Evolutionary conservation across 345 rosid genomes (phyloP), one percentile per base, ranked within the genome.

Genomic region (Barbarea vulgaris): DNA sequence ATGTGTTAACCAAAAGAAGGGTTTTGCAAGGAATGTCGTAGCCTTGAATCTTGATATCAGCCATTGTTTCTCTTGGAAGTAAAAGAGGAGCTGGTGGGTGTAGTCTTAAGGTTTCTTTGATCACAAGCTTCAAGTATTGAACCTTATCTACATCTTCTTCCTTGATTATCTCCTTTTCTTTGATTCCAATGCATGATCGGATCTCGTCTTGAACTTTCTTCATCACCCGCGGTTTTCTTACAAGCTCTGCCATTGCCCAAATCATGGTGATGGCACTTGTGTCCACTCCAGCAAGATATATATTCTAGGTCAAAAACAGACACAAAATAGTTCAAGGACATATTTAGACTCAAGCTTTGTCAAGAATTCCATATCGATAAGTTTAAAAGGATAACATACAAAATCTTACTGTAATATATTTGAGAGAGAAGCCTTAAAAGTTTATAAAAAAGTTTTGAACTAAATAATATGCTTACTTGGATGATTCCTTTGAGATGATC

Each of bases 1-100:
- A 80, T 18, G 77, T 85, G 25, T 82, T 84, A 19, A 83, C 62
- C 25, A 72, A 77, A 64, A 81, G 18, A 25, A 79, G 30, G 18
- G 85, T 83, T 79, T 79, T 83, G 41, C 53, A 60, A 12, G 84
- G 83, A 67, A 85, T 74, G 11, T 55, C 60, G 59, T 81, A 85
- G 44, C 82, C 85, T 24, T 75, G 63, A 14, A 83, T 77, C 21
- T 63, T 46, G 13, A 65, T 65, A 28, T 65, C 8, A 65, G 41
- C 15, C 70, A 65, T 65, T 65, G 70, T 48, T 75, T 80, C 85
- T 62, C 85, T 70, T 60, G 82, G 85, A 15, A 75, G 37, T 37
- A 82, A 34, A 21, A 80, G 28, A 17, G 84, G 79, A 46, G 3
- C 27, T 31, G 80, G 54, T 15, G 83, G 83, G 6, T 77, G 80